Percentiles rank a stretch among this genome's conserved stretches.
These are phyloP conservation scores for Oryza brachyantha DNA, from an alignment of 176 grass and related monocot genomes.

Conservation along the genomic window DNA sequence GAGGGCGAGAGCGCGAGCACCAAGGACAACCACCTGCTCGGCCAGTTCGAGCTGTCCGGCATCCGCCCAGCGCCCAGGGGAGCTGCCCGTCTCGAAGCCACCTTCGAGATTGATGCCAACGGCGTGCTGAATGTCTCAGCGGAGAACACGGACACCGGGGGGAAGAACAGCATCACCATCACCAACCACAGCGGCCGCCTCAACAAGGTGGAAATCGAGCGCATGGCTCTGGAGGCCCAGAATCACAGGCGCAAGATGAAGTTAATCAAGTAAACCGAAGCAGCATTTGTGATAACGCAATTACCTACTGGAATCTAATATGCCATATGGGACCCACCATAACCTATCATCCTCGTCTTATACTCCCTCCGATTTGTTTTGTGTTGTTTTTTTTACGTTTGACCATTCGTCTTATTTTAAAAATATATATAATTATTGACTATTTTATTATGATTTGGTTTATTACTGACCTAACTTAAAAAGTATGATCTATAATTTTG, in stretches of 20 bases:
- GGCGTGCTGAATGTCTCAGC: constrained; percentile 41
- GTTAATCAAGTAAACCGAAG: neutral
- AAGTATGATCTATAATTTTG: too few relatives aligned
- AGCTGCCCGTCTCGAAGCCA: constrained; percentile 24
- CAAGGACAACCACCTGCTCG: constrained; percentile 44
- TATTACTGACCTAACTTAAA: too few relatives aligned
- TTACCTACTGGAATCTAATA: too few relatives aligned
- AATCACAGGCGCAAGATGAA: neutral
- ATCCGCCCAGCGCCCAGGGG: constrained; percentile 34
- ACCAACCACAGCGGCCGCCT: constrained; percentile 29
- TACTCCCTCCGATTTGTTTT: too few relatives aligned
- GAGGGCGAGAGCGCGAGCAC: constrained; percentile 47
- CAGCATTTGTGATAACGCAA: too few relatives aligned
- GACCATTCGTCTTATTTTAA: too few relatives aligned
- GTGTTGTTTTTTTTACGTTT: too few relatives aligned
- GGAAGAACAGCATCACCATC: constrained; percentile 52
- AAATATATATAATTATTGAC: too few relatives aligned
- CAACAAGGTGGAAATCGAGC: constrained; percentile 43
- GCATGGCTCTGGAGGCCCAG: constrained; percentile 36
- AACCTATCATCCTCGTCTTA: too few relatives aligned
- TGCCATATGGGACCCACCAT: too few relatives aligned
- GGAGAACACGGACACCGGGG: neutral
- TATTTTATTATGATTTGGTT: too few relatives aligned
- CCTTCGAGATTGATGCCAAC: constrained; percentile 49
- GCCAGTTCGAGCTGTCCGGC: constrained; percentile 41